Base-by-base conservation (phyloP, 1,284 basidiomycete genomes). In the Xerocomus nothofagi region DNA sequence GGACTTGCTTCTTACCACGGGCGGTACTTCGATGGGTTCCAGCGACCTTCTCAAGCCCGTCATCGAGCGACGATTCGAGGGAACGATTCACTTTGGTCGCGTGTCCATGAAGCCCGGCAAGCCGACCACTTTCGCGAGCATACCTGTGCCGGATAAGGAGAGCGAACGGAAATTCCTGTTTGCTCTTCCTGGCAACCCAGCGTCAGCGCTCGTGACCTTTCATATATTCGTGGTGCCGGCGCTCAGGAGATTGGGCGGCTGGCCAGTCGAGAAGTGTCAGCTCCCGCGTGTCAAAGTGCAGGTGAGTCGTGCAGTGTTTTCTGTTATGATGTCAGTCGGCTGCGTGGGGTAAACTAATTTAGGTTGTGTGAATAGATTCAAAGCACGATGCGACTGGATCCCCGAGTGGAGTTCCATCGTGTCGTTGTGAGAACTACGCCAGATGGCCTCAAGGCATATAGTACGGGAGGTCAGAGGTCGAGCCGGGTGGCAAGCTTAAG, bases 1-100 rank as follows among this genome's bases (percentile, higher is more conserved):
- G 0, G 92, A 94, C 61, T 68, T 95, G 3, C 66, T 94, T 9
- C 69, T 95, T 10, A 89, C 89, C 0, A 95, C 92, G 0, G 92
- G 93, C 11, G 92, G 92, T 3, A 93, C 92, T 2, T 91, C 88
- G 6, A 95, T 95, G 92, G 92, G 92, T 3, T 81, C 92, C 10
- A 82, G 82, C 1, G 92, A 95, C 65, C 74, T 94, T 24, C 70
- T 95, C 39, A 94, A 95, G 65, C 92, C 93, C 1, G 80, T 93
- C 47, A 86, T 95, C 53, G 93, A 95, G 68, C 79, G 84, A 17
- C 75, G 86, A 27, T 79, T 94, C 42, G 62, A 74, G 12, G 92
- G 89, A 0, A 82, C 77, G 2, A 76, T 93, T 14, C 88, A 92
- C 60, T 93, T 93, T 63, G 91, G 91, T 1, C 75, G 91, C 2